Conservation (phyloP, 2,329 filamentous ascomycete genomes). For the Elsinoe arachidis region DNA sequence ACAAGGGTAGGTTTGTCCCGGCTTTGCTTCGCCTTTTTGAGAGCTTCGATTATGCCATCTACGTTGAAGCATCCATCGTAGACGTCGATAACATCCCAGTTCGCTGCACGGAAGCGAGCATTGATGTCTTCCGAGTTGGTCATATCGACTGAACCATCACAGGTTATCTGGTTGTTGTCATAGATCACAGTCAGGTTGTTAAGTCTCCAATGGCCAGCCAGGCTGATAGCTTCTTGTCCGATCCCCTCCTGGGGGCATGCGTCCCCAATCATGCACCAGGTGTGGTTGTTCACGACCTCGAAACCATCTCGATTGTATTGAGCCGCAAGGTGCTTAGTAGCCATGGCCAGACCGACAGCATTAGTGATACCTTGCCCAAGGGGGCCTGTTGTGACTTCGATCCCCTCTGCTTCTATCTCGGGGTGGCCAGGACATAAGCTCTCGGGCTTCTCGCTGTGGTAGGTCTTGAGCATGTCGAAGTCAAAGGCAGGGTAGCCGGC, state of each 20-base stretch:
- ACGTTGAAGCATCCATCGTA: conserved; percentile 47
- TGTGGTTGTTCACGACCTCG: conserved; percentile 44
- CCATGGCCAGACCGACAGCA: conserved; percentile 52
- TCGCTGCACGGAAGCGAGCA: conserved; percentile 47
- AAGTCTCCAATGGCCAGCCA: conserved; percentile 47
- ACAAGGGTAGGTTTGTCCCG: conserved; percentile 45
- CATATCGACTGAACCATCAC: conserved; percentile 47
- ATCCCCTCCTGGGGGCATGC: conserved; percentile 53
- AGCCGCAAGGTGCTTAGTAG: conserved; percentile 47
- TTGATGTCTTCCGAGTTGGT: conserved; percentile 49
- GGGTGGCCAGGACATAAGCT: conserved; percentile 43
- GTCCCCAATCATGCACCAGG: conserved; percentile 50
- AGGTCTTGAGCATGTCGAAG: conserved; percentile 47
- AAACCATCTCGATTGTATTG: conserved; percentile 44
- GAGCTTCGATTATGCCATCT: conserved; percentile 39
- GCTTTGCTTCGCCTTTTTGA: conserved; percentile 30
- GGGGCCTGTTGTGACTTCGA: conserved; percentile 53
- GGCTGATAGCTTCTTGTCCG: conserved; percentile 48
- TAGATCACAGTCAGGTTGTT: conserved; percentile 51
- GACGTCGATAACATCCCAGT: conserved; percentile 48
- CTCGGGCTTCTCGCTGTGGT: conserved; percentile 42
- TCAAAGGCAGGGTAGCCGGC: conserved; percentile 48
- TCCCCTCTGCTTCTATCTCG: conserved; percentile 48
- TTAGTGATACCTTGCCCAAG: conserved; percentile 52
- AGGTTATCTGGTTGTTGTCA: conserved; percentile 53